Conservation (phyloP, 306 rosid species). For the Phaseolus lunatus region DNA sequence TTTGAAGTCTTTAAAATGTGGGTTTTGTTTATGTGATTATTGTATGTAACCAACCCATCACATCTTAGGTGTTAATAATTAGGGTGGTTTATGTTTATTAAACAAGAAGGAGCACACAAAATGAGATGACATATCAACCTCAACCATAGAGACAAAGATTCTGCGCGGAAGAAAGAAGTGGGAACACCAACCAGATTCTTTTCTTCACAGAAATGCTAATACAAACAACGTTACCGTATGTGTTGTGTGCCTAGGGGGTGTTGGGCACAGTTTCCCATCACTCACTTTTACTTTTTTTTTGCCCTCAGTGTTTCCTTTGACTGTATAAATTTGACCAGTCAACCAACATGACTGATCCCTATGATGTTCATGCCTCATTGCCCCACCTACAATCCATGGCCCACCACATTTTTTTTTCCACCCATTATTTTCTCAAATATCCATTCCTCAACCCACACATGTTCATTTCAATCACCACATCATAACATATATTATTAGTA, state of each 20-base stretch:
- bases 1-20: constrained; percentile 1
- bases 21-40: not conserved
- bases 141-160: constrained; percentile 55
- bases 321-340: constrained; percentile 72
- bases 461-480: constrained; percentile 31
- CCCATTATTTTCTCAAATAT: not conserved
- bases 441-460: constrained; percentile 17
- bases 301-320: constrained; percentile 56
- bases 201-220: constrained; percentile 59
- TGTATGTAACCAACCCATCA: not conserved
- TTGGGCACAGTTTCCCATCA: constrained; percentile 64
- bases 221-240: constrained; percentile 43
- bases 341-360: constrained; percentile 68
- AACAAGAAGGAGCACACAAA: constrained; percentile 41
- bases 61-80: constrained; percentile 24
- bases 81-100: constrained; percentile 37
- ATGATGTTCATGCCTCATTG: constrained; percentile 52
- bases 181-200: constrained; percentile 59
- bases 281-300: constrained; percentile 44
- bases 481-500: not conserved
- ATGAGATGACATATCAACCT: constrained; percentile 45
- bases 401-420: constrained; percentile 50
- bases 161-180: constrained; percentile 42
- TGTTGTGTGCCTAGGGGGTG: constrained; percentile 42
- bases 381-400: constrained; percentile 61